A percentile compares a stretch with the other conserved stretches of the same genome.
These are phyloP conservation scores for Xylariaceae sp. DNA, from an alignment of 2,329 filamentous ascomycete species.

Conservation along the genomic window DNA sequence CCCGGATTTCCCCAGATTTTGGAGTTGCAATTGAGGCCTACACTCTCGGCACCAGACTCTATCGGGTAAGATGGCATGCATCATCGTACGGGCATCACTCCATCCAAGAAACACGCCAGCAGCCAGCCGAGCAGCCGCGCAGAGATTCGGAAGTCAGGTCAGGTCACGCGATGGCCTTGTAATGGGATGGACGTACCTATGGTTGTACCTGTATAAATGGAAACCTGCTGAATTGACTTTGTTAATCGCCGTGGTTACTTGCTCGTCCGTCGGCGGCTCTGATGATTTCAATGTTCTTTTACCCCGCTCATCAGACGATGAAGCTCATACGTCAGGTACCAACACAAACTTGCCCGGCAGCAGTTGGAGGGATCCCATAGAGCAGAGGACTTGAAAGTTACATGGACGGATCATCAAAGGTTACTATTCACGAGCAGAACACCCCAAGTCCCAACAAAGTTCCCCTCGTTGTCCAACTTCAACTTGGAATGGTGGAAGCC, in stretches of 20 bases:
- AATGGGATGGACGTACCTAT: conserved; percentile 16
- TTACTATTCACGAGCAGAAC: too few species aligned
- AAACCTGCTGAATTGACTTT: not conserved
- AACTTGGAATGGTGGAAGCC: too few species aligned
- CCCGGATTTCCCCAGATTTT: conserved; percentile 27
- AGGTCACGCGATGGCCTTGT: conserved; percentile 27
- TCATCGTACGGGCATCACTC: conserved; percentile 14
- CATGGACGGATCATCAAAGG: too few species aligned
- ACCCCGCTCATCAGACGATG: conserved; percentile 17
- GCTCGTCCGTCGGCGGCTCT: conserved; percentile 3
- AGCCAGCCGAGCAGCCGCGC: conserved; percentile 20
- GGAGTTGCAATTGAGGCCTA: not conserved
- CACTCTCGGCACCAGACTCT: conserved; percentile 10
- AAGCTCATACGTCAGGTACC: conserved; percentile 6
- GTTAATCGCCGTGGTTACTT: not conserved
- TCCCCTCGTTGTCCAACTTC: too few species aligned
- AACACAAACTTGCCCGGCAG: conserved; percentile 14
- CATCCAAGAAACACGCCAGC: conserved; percentile 23
- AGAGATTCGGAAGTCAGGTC: not conserved
- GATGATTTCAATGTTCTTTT: not conserved
- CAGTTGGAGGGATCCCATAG: conserved; percentile 27
- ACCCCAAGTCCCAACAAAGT: too few species aligned
- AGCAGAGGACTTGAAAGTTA: too few species aligned
- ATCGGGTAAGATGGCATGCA: conserved; percentile 18
- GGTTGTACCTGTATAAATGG: conserved; percentile 12